Percentiles rank a stretch among this genome's conserved stretches.
phyloP scores from a whole-genome alignment of 129 eudicot species.

The Pseudognaphalium luteoalbum region DNA sequence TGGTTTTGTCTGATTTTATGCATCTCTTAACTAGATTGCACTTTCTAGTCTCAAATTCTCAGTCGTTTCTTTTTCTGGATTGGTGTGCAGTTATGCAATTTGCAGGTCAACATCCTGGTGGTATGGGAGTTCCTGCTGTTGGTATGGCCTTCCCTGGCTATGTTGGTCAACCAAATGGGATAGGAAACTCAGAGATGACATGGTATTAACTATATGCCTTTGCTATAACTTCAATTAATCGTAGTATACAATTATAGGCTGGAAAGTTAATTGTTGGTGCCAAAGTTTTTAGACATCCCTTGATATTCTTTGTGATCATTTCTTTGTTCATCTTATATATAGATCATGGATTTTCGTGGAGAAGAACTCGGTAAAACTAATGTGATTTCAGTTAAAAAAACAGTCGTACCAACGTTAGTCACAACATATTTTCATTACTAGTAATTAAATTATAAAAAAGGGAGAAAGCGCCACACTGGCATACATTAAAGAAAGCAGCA shows the following conservation, averaged over 20 bases:
- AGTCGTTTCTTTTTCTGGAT: constrained; percentile 28
- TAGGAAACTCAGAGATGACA: constrained; percentile 93
- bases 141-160: constrained; percentile 97
- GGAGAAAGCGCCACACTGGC: neutral
- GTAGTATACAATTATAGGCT: neutral
- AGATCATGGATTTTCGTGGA: neutral
- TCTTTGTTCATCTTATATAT: neutral
- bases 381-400: neutral
- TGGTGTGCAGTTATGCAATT: constrained; percentile 79
- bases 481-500: neutral
- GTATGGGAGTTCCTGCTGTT: constrained; percentile 86
- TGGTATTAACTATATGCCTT: constrained; percentile 43
- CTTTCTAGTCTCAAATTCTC: neutral
- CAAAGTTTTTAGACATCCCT: neutral
- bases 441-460: neutral
- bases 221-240: neutral
- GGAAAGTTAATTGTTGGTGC: neutral
- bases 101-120: constrained; percentile 86
- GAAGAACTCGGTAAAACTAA: neutral
- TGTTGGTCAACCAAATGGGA: constrained; percentile 79
- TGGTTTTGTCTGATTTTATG: constrained; percentile 1
- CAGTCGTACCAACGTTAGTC: neutral
- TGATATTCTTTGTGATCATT: neutral
- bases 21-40: neutral
- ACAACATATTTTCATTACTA: neutral